phyloP scores from a whole-genome alignment of 495 filamentous ascomycete species.

The Penicillium waksmanii region DNA sequence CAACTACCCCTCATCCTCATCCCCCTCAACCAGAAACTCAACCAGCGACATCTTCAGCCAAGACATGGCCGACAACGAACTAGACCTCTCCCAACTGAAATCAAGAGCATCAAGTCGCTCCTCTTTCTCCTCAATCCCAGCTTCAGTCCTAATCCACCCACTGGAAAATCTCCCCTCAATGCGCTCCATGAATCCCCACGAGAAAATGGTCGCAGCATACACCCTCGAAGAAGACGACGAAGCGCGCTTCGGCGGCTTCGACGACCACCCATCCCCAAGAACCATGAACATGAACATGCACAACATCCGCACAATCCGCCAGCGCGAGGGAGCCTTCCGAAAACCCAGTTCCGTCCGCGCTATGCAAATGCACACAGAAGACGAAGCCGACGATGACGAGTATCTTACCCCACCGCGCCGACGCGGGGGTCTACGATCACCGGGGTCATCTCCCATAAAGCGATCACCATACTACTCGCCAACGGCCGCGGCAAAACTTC shows the following conservation, averaged over 20 bases:
- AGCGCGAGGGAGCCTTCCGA: conserved; percentile 57
- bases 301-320: conserved; percentile 35
- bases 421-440: conserved; percentile 38
- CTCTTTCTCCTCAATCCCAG: conserved; percentile 47
- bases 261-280: conserved; percentile 19
- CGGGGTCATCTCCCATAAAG: conserved; percentile 40
- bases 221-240: conserved; percentile 32
- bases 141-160: conserved; percentile 40
- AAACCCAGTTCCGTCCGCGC: conserved; percentile 76
- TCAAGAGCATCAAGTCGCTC: conserved; percentile 48
- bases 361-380: conserved; percentile 72
- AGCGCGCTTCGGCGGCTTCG: conserved; percentile 25
- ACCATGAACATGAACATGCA: conserved; percentile 17
- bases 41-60: conserved; percentile 34
- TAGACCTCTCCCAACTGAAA: conserved; percentile 31
- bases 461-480: conserved; percentile 51
- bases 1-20: conserved; percentile 39
- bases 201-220: conserved; percentile 27
- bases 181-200: conserved; percentile 17
- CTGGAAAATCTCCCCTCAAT: conserved; percentile 28
- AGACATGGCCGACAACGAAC: conserved; percentile 30
- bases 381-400: conserved; percentile 46
- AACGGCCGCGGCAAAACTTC: conserved; percentile 45
- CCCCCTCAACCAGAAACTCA: conserved; percentile 41
- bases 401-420: conserved; percentile 42